Evolutionary conservation across 345 rosid species (phyloP).

Genomic region (Kernera saxatilis): DNA sequence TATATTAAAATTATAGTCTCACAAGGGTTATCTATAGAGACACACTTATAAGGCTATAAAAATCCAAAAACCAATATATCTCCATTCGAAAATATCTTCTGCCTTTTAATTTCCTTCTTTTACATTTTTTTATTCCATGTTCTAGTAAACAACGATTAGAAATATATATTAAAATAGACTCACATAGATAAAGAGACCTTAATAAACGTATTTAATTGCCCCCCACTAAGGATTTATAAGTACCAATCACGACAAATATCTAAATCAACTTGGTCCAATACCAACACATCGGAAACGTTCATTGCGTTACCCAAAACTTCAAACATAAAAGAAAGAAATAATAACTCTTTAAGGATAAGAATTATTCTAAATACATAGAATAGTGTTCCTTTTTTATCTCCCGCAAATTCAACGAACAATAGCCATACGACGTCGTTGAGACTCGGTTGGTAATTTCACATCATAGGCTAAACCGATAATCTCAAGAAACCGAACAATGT

Average conservation of each 20-base stretch:
- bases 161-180: neutral
- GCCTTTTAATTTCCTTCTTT: conserved; percentile 8
- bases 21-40: neutral
- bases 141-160: conserved; percentile 3
- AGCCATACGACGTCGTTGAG: conserved; percentile 57
- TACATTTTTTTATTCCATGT: neutral
- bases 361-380: conserved; percentile 21
- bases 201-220: neutral
- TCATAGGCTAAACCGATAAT: conserved; percentile 65
- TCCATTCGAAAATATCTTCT: too few relatives aligned
- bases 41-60: neutral
- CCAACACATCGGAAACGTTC: conserved; percentile 19
- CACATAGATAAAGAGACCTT: neutral
- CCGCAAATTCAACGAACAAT: conserved; percentile 14
- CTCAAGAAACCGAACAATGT: conserved; percentile 51
- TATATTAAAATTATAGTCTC: neutral
- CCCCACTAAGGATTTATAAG: conserved; percentile 9
- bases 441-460: conserved; percentile 58
- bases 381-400: neutral
- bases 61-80: neutral
- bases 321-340: neutral
- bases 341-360: neutral
- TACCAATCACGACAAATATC: conserved; percentile 19
- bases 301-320: conserved; percentile 21
- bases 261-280: conserved; percentile 18